Evolutionary conservation across 2,329 filamentous ascomycete species (phyloP).

Genomic region (Gnomoniopsis sp.): DNA sequence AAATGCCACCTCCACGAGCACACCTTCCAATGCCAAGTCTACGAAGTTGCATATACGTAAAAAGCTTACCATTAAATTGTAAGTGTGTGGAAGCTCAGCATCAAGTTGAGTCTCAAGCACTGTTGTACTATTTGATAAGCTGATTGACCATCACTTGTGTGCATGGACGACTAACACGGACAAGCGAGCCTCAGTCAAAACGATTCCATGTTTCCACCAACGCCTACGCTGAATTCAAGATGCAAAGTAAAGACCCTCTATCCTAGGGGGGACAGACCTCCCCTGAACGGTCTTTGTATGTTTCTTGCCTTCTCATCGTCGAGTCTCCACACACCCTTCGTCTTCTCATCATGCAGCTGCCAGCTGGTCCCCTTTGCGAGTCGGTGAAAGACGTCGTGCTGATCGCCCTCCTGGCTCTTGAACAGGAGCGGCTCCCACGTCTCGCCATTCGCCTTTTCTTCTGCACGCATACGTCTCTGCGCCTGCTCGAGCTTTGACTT

Average conservation of each 20-base stretch:
- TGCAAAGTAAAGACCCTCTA: constrained; percentile 3
- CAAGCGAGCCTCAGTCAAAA: not conserved
- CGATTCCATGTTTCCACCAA: not conserved
- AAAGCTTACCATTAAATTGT: too few species aligned
- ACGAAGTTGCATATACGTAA: too few species aligned
- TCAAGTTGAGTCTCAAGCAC: too few species aligned
- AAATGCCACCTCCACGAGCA: constrained; percentile 21
- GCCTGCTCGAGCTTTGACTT: constrained; percentile 81
- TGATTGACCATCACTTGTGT: not conserved
- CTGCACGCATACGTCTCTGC: constrained; percentile 70
- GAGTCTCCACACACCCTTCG: constrained; percentile 37
- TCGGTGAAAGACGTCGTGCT: constrained; percentile 30
- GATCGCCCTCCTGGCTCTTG: constrained; percentile 21
- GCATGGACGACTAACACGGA: not conserved
- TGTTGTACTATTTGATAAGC: too few species aligned
- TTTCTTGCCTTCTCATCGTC: constrained; percentile 23
- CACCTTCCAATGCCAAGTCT: not conserved
- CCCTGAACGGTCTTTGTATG: constrained; percentile 31
- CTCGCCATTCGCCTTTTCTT: constrained; percentile 53
- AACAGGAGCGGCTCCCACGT: constrained; percentile 41
- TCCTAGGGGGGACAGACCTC: constrained; percentile 30
- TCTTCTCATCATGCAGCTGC: constrained; percentile 31
- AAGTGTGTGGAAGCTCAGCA: too few species aligned
- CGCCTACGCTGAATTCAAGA: constrained; percentile 21
- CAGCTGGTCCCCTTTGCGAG: constrained; percentile 27